Base-by-base conservation (phyloP, 1,139 yeast species). In the Nakaseomyces sp. region DNA sequence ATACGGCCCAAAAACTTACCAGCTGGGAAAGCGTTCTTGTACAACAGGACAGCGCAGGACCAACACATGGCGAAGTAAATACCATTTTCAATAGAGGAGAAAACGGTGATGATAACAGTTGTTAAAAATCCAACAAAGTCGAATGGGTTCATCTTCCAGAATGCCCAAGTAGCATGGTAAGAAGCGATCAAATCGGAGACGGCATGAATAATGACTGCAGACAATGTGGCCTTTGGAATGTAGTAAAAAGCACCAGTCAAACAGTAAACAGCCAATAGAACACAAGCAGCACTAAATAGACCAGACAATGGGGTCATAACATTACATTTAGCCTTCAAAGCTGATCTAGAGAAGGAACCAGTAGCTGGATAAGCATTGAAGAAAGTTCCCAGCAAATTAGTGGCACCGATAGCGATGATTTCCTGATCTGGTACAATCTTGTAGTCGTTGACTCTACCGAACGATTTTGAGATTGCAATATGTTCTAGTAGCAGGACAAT, bases 301-400 rank as follows among this genome's bases (percentile, higher is more conserved):
- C 96, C 96, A 43, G 96, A 95, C 50, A 88, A 70, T 26, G 97
- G 97, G 32, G 97, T 89, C 60, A 89, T 77, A 39, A 89, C 97
- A 60, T 95, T 95, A 74, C 96, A 88, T 67, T 88, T 89, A 45
- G 95, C 84, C 67, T 89, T 88, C 58, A 89, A 74, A 10, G 96
- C 96, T 40, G 96, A 83, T 70, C 96, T 80, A 17, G 95, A 85
- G 65, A 89, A 89, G 1, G 96, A 89, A 44, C 97, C 96, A 9
- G 97, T 89, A 9, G 96, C 89, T 13, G 97, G 97, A 63, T 89
- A 89, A 8, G 96, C 96, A 57, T 78, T 74, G 73, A 89, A 89
- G 60, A 88, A 86, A 20, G 95, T 85, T 54, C 96, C 96, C 55
- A 89, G 73, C 62, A 88, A 71, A 66, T 89, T 89, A 46, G 91